A percentile compares a stretch with the other conserved stretches of the same genome.
phyloP scores from a whole-genome alignment of 129 eudicot species.

The Flaveria linearis region DNA sequence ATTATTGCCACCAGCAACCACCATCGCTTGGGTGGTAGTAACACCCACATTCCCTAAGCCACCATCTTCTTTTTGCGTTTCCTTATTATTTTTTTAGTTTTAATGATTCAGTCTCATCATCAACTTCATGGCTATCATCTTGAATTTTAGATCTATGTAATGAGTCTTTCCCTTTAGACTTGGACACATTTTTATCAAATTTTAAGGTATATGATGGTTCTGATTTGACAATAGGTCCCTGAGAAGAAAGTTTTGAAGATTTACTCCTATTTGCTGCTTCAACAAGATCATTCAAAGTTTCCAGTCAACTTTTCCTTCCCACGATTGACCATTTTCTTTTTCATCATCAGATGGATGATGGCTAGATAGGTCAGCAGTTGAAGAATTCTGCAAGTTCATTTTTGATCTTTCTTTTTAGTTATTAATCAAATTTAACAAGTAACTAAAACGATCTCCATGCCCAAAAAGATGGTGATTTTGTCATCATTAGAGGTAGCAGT shows the following conservation, averaged over 20 bases:
- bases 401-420: slow-evolving; percentile 7
- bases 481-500: slow-evolving; percentile 3
- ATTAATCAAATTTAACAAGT: background rate
- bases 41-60: slow-evolving; percentile 44
- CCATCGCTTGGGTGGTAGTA: slow-evolving; percentile 46
- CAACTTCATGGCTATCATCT: slow-evolving; percentile 41
- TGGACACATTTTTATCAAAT: slow-evolving; percentile 42
- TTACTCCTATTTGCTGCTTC: slow-evolving; percentile 83
- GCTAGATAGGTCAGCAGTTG: slow-evolving; percentile 47
- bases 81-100: slow-evolving; percentile 58
- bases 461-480: slow-evolving; percentile 4
- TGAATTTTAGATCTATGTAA: slow-evolving; percentile 41
- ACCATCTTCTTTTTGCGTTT: slow-evolving; percentile 52
- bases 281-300: slow-evolving; percentile 71
- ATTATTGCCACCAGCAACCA: slow-evolving; percentile 43
- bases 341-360: slow-evolving; percentile 44
- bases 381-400: slow-evolving; percentile 51
- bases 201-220: slow-evolving; percentile 42
- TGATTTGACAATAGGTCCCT: slow-evolving; percentile 50
- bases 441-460: background rate
- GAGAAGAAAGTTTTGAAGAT: slow-evolving; percentile 53
- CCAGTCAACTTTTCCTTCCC: slow-evolving; percentile 77
- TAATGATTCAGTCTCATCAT: slow-evolving; percentile 37
- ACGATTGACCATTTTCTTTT: slow-evolving; percentile 43
- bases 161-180: slow-evolving; percentile 49